Evolutionary conservation across 2,329 filamentous ascomycete species (phyloP).

Genomic region (Calonectria hongkongensis): DNA sequence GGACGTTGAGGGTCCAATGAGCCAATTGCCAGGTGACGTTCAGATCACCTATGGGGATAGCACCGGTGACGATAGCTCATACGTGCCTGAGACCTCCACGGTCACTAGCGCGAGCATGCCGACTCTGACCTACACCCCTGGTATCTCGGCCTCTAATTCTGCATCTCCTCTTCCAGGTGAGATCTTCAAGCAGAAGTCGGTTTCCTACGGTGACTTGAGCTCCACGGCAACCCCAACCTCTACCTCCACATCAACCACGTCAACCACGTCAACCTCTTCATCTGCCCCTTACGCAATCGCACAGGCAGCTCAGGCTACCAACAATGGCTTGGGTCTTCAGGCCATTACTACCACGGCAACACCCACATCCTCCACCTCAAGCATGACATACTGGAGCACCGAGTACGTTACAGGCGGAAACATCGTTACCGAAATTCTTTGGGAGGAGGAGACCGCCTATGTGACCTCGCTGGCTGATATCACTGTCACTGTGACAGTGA

Average conservation of each 20-base stretch:
- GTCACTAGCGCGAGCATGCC: slow-evolving; percentile 40
- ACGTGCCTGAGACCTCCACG: slow-evolving; percentile 35
- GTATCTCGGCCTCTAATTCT: slow-evolving; percentile 56
- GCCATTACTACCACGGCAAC: slow-evolving; percentile 46
- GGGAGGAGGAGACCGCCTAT: slow-evolving; percentile 73
- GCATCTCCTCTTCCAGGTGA: slow-evolving; percentile 64
- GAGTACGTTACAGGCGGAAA: slow-evolving; percentile 71
- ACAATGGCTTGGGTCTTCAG: slow-evolving; percentile 41
- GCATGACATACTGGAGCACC: slow-evolving; percentile 67
- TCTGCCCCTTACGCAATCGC: slow-evolving; percentile 35
- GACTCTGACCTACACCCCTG: slow-evolving; percentile 62
- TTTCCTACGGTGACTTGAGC: slow-evolving; percentile 38
- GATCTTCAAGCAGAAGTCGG: slow-evolving; percentile 62
- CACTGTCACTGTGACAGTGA: slow-evolving; percentile 64
- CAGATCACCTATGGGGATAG: slow-evolving; percentile 62
- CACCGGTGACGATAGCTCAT: slow-evolving; percentile 30
- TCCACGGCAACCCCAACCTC: slow-evolving; percentile 21
- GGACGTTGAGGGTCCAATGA: slow-evolving; percentile 72
- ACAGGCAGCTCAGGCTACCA: slow-evolving; percentile 37
- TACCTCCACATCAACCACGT: slow-evolving; percentile 28
- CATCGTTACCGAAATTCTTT: slow-evolving; percentile 73
- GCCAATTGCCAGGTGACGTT: slow-evolving; percentile 80
- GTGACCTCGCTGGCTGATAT: slow-evolving; percentile 67
- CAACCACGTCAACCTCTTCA: slow-evolving; percentile 37
- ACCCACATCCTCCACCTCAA: slow-evolving; percentile 55